Base-by-base conservation (phyloP, 2,329 filamentous ascomycete genomes). In the Ceratocystis harringtonii region DNA sequence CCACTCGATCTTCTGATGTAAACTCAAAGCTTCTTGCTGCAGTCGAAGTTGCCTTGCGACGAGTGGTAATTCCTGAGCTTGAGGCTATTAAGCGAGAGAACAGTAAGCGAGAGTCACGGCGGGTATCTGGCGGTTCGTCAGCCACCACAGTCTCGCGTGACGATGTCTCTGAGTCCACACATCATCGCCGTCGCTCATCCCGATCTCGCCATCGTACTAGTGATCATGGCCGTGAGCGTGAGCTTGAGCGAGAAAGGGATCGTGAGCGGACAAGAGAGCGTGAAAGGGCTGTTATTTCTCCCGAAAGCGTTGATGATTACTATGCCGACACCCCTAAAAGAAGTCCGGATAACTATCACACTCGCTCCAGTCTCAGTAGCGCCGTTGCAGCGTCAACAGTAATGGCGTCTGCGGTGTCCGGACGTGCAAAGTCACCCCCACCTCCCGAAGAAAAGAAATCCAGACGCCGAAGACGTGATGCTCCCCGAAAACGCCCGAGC, bases 51-150 rank as follows among this genome's bases (percentile, higher is more conserved):
- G 91, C 91, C 15, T 95, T 96, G 71, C 86, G 90, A 68, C 84
- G 91, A 61, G 80, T 96, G 62, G 95, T 96, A 64, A 77, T 99
- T 2, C 94, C 94, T 0, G 92, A 99, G 74, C 80, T 99, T 57
- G 92, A 90, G 70, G 90, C 91, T 8, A 79, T 99, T 65, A 96
- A 96, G 74, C 85, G 92, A 71, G 91, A 96, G 72, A 89, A 92
- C 73, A 92, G 89, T 74, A 87, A 87, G 69, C 84, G 87, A 68
- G 82, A 87, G 69, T 84, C 70, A 12, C 84, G 83, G 10, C 84
- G 83, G 65, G 86, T 85, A 66, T 92, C 89, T 41, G 72, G 80
- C 58, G 80, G 76, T 58, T 84, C 81, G 1, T 83, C 80, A 41
- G 79, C 77, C 30, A 82, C 81, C 25, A 81, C 81, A 0, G 72